Evolutionary conservation across 2,329 filamentous ascomycete genomes (phyloP), one percentile per base, ranked within the genome.

Genomic region (Pseudonectria foliicola): DNA sequence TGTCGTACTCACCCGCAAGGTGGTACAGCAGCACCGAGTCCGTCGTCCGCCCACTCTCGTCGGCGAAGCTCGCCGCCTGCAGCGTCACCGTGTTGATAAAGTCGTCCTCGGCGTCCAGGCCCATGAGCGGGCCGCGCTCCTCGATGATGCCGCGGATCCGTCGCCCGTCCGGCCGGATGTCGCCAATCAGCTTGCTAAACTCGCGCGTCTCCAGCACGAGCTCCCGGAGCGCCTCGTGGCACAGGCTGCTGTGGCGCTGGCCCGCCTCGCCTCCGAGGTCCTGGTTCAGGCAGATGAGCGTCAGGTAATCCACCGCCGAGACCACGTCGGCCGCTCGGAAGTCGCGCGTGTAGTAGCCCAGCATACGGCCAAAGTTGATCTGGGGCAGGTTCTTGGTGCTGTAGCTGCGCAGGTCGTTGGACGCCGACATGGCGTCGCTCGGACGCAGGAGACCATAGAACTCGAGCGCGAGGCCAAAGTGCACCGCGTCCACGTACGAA

Each of bases 151-250:
- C 92, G 38, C 77, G 79, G 48, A 95, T 86, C 39, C 89, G 82
- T 42, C 79, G 81, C 14, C 92, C 92, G 55, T 96, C 87, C 2
- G 79, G 77, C 40, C 80, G 77, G 50, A 98, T 88, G 57, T 98
- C 93, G 34, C 93, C 92, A 31, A 98, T 79, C 11, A 98, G 70
- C 53, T 87, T 85, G 53, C 89, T 90, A 61, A 96, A 98, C 56
- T 98, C 92, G 46, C 90, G 80, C 13, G 89, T 95, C 64, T 98
- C 92, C n/a, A 98, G 72, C 16, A 95, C 88, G 37, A 96, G 79
- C 61, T 96, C 92, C 25, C 89, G 85, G 38, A 98, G 70, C 6
- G 88, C 90, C 60, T 95, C 87, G 60, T 95, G 87, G 61, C 90
- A 96, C 25, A 95, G 75, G 31, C 75, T 77, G 34, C 80, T 76